Percentiles rank a stretch among this genome's conserved stretches.
These are phyloP conservation scores for Eucalyptus erythrocorys DNA, from an alignment of 345 rosid genomes.

Conservation along the genomic window DNA sequence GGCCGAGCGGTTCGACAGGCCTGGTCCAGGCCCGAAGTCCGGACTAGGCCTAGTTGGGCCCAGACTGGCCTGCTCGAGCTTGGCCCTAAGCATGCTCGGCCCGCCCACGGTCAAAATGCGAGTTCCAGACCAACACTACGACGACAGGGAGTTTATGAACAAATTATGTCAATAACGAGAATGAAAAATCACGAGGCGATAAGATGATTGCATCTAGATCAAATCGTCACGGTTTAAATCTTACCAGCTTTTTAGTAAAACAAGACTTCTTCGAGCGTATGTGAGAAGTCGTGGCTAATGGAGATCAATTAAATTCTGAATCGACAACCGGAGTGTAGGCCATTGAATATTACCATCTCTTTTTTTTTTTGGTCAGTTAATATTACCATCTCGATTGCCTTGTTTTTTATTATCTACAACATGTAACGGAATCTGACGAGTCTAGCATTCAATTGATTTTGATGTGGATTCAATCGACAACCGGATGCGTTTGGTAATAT, in stretches of 20 bases:
- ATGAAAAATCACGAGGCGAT: background rate
- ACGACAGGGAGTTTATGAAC: background rate
- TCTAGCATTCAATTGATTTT: background rate
- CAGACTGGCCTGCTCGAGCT: background rate
- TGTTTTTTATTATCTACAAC: background rate
- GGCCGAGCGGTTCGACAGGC: background rate
- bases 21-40: background rate
- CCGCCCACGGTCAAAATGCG: background rate
- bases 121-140: background rate
- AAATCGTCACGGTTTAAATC: background rate
- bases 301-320: background rate
- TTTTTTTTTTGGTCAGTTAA: too few species aligned
- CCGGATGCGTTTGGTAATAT: too few species aligned
- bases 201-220: background rate
- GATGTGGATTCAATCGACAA: background rate
- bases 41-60: background rate
- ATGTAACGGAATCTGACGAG: background rate
- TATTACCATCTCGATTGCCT: too few species aligned
- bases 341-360: accelerated
- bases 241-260: background rate
- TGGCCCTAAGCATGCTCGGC: background rate
- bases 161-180: background rate
- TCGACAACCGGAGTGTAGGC: accelerated
- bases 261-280: background rate
- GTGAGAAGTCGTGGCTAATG: background rate